Conservation (phyloP, 495 filamentous ascomycete genomes). For the Venustampulla echinocandica region DNA sequence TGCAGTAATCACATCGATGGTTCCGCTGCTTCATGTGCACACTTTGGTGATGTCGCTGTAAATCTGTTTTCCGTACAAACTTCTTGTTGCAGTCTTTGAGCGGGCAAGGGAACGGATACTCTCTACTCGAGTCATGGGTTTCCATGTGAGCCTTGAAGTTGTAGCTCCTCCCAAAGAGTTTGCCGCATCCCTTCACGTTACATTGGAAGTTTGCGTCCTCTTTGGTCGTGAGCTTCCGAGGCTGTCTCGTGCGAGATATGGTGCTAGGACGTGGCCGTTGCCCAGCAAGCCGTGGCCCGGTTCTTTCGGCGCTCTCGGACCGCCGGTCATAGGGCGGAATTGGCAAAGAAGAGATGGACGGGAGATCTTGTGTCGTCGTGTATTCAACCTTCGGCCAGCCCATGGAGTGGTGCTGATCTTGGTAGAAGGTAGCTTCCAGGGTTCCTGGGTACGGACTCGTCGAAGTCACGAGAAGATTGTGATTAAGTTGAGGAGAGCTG, state of each 20-base stretch:
- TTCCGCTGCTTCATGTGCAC: conserved; percentile 72
- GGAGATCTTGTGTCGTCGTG: conserved; percentile 21
- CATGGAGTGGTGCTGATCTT: conserved; percentile 26
- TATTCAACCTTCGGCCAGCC: conserved; percentile 43
- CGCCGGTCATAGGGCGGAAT: conserved; percentile 19
- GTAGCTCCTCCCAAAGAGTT: conserved; percentile 76
- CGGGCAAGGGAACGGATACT: conserved; percentile 60
- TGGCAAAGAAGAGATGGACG: conserved; percentile 17
- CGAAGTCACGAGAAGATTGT: conserved; percentile 29
- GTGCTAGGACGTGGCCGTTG: conserved; percentile 27
- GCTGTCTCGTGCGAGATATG: conserved; percentile 33
- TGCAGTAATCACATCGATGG: conserved; percentile 62
- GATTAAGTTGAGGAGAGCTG: conserved; percentile 35
- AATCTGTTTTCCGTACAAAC: conserved; percentile 78
- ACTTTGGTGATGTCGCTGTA: conserved; percentile 72
- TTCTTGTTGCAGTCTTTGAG: conserved; percentile 58
- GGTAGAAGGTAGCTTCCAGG: conserved; percentile 32
- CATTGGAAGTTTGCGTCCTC: conserved; percentile 75
- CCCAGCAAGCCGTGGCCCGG: conserved; percentile 18
- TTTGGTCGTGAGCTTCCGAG: conserved; percentile 54
- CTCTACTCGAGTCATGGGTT: conserved; percentile 70
- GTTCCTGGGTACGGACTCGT: conserved; percentile 33
- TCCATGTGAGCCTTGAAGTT: conserved; percentile 90
- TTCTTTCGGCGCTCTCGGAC: conserved; percentile 16
- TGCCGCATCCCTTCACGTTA: conserved; percentile 59